Conservation (phyloP, 2,329 filamentous ascomycete genomes). For the Fusarium concolor region DNA sequence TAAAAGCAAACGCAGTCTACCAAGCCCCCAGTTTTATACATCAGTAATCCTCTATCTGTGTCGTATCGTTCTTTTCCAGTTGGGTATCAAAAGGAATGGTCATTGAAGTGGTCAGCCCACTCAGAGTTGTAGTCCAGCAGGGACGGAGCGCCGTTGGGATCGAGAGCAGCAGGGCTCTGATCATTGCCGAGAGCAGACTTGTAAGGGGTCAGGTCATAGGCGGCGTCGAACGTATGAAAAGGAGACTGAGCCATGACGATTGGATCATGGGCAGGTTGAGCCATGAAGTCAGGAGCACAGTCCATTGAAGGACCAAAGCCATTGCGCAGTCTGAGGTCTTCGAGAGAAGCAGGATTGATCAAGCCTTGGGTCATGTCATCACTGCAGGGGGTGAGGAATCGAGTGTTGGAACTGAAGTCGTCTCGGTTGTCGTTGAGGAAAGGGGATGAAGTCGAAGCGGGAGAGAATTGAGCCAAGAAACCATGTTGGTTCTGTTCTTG, state of each 20-base stretch:
- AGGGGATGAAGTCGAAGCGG: slow-evolving; percentile 53
- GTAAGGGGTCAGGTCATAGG: slow-evolving; percentile 55
- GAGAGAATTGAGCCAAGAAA: slow-evolving; percentile 52
- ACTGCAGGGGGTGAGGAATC: slow-evolving; percentile 66
- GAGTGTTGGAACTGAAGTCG: slow-evolving; percentile 49
- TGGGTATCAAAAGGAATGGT: slow-evolving; percentile 50
- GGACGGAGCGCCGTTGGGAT: slow-evolving; percentile 42
- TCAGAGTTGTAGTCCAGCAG: slow-evolving; percentile 46
- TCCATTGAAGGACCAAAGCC: slow-evolving; percentile 47
- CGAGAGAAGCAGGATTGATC: slow-evolving; percentile 47
- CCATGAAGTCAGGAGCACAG: slow-evolving; percentile 46
- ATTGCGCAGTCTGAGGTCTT: slow-evolving; percentile 45
- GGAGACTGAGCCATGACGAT: slow-evolving; percentile 49
- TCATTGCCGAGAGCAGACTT: slow-evolving; percentile 45
- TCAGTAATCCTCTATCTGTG: slow-evolving; percentile 40
- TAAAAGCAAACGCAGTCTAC: slow-evolving; percentile 44
- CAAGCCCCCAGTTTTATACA: slow-evolving; percentile 45
- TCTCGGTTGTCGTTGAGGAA: slow-evolving; percentile 52
- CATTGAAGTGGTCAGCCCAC: slow-evolving; percentile 50
- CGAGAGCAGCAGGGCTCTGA: slow-evolving; percentile 44
- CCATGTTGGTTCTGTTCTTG: slow-evolving; percentile 51
- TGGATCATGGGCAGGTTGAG: slow-evolving; percentile 46
- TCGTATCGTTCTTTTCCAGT: slow-evolving; percentile 20
- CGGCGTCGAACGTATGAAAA: slow-evolving; percentile 56
- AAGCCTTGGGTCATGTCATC: slow-evolving; percentile 57